These are phyloP conservation scores for Vanrija pseudolonga DNA, from an alignment of 1,284 basidiomycete species.

Conservation along the genomic window DNA sequence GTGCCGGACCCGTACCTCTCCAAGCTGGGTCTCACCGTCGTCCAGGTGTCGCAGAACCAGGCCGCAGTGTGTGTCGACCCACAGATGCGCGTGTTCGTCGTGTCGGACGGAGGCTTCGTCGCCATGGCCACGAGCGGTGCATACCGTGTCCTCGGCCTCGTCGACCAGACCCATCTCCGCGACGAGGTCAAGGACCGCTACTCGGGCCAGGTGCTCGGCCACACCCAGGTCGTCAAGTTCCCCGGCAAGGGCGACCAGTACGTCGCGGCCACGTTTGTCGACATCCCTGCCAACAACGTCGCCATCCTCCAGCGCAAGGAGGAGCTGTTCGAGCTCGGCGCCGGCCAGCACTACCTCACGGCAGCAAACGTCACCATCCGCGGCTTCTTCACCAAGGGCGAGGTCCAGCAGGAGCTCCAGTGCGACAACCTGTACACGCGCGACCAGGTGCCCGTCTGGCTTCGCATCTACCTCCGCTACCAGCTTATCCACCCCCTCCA, in stretches of 20 bases:
- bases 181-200: slow-evolving; percentile 6
- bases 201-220: slow-evolving; percentile 7
- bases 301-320: slow-evolving; percentile 15
- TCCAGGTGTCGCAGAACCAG: slow-evolving; percentile 18
- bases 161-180: slow-evolving; percentile 15
- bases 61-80: slow-evolving; percentile 17
- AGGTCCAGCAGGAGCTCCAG: slow-evolving; percentile 18
- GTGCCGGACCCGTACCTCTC: slow-evolving; percentile 7
- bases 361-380: slow-evolving; percentile 6
- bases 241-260: slow-evolving; percentile 6
- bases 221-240: slow-evolving; percentile 9
- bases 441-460: slow-evolving; percentile 17
- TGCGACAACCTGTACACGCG: slow-evolving; percentile 15
- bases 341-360: slow-evolving; percentile 17
- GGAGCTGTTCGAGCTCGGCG: slow-evolving; percentile 11
- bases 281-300: slow-evolving; percentile 16
- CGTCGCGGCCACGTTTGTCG: slow-evolving; percentile 15
- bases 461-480: slow-evolving; percentile 16
- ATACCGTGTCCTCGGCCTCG: slow-evolving; percentile 13
- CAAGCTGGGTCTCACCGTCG: slow-evolving; percentile 13
- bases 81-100: slow-evolving; percentile 14
- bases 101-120: slow-evolving; percentile 13
- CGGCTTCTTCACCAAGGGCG: slow-evolving; percentile 10
- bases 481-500: slow-evolving; percentile 8
- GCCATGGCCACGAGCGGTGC: slow-evolving; percentile 15